Conservation (phyloP, 2,329 filamentous ascomycete genomes). For the Beauveria australis region DNA sequence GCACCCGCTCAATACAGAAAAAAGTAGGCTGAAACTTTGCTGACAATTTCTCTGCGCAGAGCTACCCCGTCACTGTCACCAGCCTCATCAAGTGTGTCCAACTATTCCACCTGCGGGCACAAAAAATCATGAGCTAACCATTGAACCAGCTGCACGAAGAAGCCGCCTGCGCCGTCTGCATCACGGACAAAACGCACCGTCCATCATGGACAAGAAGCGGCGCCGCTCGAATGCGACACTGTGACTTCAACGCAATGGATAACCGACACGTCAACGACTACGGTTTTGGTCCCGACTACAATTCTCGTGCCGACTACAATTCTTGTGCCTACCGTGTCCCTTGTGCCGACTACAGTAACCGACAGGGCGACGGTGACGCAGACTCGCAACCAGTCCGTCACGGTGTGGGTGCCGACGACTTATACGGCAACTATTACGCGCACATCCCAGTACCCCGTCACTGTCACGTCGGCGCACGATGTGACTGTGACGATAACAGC, state of each 20-base stretch:
- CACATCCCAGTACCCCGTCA: neutral
- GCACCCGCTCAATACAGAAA: neutral
- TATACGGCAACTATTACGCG: neutral
- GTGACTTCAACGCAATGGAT: neutral
- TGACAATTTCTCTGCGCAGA: slow-evolving; percentile 1
- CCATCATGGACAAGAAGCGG: neutral
- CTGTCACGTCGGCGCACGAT: neutral
- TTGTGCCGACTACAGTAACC: neutral
- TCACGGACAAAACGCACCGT: neutral
- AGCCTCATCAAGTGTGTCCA: slow-evolving; percentile 8
- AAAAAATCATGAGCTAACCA: neutral
- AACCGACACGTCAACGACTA: neutral
- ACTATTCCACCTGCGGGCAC: neutral
- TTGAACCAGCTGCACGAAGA: neutral
- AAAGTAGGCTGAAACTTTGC: neutral
- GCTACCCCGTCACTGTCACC: slow-evolving; percentile 11
- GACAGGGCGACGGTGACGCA: neutral
- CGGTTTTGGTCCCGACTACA: slow-evolving; percentile 3
- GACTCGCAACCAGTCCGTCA: neutral
- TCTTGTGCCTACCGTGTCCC: neutral
- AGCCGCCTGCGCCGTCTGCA: neutral
- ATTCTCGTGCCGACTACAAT: slow-evolving; percentile 3
- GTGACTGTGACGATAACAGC: slow-evolving; percentile 1
- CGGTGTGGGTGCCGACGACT: slow-evolving; percentile 7
- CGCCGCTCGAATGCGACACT: slow-evolving; percentile 7